phyloP scores from a whole-genome alignment of 805 yeast genomes.

The Blastobotrys peoriensis region DNA sequence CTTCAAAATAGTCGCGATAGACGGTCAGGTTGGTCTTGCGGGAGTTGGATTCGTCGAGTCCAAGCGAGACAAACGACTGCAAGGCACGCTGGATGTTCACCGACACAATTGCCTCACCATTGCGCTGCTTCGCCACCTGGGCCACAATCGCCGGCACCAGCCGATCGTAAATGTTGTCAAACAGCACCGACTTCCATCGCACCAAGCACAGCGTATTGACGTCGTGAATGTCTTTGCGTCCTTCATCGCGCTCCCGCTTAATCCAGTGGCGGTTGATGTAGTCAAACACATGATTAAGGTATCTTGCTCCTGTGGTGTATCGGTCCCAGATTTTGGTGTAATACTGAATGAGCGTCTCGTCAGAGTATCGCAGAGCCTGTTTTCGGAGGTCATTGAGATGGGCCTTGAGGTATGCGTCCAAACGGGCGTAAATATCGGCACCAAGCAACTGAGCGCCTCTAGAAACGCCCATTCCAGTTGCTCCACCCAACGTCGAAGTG shows the following conservation, averaged over 20 bases:
- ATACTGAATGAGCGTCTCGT: slow-evolving; percentile 69
- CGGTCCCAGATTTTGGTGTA: slow-evolving; percentile 88
- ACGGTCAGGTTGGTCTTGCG: slow-evolving; percentile 79
- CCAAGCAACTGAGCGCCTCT: slow-evolving; percentile 59
- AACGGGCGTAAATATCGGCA: slow-evolving; percentile 73
- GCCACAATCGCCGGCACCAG: slow-evolving; percentile 68
- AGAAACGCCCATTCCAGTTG: slow-evolving; percentile 9
- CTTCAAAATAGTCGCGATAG: slow-evolving; percentile 75
- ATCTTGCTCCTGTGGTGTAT: slow-evolving; percentile 84
- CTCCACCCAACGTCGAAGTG: slow-evolving; percentile 13
- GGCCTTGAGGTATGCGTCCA: slow-evolving; percentile 57
- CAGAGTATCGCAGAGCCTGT: slow-evolving; percentile 37
- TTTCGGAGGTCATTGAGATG: slow-evolving; percentile 36
- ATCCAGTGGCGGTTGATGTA: slow-evolving; percentile 98
- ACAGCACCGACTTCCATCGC: slow-evolving; percentile 83
- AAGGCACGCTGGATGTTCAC: slow-evolving; percentile 65
- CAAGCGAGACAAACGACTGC: slow-evolving; percentile 80
- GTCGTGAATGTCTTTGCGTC: slow-evolving; percentile 82
- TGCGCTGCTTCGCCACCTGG: slow-evolving; percentile 71
- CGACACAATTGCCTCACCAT: slow-evolving; percentile 67
- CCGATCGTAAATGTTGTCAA: slow-evolving; percentile 52
- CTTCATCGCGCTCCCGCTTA: slow-evolving; percentile 89
- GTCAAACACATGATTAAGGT: slow-evolving; percentile 87
- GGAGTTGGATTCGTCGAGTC: slow-evolving; percentile 85
- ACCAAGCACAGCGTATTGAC: slow-evolving; percentile 82